Evolutionary conservation across 768 basidiomycete species (phyloP), one percentile per base, ranked within the genome.

Genomic region (Tubosaeta brunneosetosa): DNA sequence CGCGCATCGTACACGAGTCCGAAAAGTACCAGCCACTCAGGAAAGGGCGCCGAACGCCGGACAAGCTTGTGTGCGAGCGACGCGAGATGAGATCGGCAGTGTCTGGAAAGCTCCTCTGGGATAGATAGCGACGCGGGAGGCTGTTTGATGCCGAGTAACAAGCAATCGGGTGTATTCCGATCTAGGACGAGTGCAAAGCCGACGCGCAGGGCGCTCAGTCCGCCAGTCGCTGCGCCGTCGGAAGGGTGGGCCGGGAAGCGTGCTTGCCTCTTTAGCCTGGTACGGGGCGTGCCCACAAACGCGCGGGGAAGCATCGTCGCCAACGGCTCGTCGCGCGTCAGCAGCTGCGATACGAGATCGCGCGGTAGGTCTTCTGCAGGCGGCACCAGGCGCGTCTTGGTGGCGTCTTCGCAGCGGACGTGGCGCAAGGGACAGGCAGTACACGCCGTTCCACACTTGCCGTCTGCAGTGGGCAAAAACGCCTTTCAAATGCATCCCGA

Each of bases 1-100:
- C 51, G 55, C 0, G 38, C 19, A 26, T 61, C 64, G 17, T 57
- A 66, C n/a, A 55, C 7, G 44, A 67, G 56, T 14, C 61, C 61
- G 31, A 68, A 66, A 10, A 63, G 43, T 0, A 66, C 47, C 25
- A 66, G 40, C 66, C 65, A 63, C 42, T 68, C 64, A 13, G 65
- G 65, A 46, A 61, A 56, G 41, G 51, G 17, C 40, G 31, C 29
- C 1, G 43, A 26, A 37, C 25, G 36, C 13, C 22, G 22, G 22
- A 22, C 22, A 22, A 22, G 38, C 3, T 22, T 25, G 6, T 48
- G 44, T n/a, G 54, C 49, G 42, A 47, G 38, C 37, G 46, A 44
- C 5, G 49, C 32, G 38, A 61, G 59, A 43, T 65, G 52, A 37
- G 19, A 14, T 19, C 37, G 51, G 6, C 37, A 58, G 14, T 48